These are phyloP conservation scores for Laetiporus sulphureus DNA, from an alignment of 1,284 basidiomycete species.

Conservation along the genomic window DNA sequence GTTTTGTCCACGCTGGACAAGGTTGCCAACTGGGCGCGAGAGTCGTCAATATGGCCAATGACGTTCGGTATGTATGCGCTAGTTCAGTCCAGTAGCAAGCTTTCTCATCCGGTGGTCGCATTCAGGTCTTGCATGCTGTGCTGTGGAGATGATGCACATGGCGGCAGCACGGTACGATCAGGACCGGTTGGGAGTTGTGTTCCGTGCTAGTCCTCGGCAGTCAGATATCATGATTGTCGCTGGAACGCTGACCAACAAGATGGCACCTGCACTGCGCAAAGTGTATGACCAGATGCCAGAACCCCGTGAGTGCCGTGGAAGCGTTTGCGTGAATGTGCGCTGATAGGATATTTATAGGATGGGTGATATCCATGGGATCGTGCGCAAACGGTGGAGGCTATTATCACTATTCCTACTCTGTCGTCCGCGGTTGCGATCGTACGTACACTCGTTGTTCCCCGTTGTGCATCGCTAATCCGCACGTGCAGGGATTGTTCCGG, in stretches of 20 bases:
- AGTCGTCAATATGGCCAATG: conserved; percentile 99
- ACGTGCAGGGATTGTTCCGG: conserved; percentile 82
- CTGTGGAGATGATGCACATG: conserved; percentile 99
- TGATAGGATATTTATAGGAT: no score
- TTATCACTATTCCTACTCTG: conserved; percentile 98
- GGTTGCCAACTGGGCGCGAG: conserved; percentile 95
- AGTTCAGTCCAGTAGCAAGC: background rate
- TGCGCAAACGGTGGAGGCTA: conserved; percentile 99
- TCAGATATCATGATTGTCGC: conserved; percentile 99
- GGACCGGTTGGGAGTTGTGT: conserved; percentile 95
- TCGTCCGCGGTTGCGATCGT: conserved; percentile 99
- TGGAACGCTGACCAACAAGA: conserved; percentile 99
- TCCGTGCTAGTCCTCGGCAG: conserved; percentile 97
- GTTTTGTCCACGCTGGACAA: conserved; percentile 95
- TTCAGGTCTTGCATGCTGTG: conserved; percentile 92
- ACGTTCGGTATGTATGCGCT: conserved; percentile 67
- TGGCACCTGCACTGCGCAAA: conserved; percentile 95
- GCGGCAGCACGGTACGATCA: conserved; percentile 98
- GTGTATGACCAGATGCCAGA: conserved; percentile 98
- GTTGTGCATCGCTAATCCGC: background rate
- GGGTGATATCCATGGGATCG: conserved; percentile 99
- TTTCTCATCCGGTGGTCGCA: background rate
- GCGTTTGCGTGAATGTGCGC: no score
- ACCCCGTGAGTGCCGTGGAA: conserved; percentile 49
- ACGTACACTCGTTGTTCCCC: conserved; percentile 24